Base-by-base conservation (phyloP, 805 yeast genomes). In the Candida succiphila region DNA sequence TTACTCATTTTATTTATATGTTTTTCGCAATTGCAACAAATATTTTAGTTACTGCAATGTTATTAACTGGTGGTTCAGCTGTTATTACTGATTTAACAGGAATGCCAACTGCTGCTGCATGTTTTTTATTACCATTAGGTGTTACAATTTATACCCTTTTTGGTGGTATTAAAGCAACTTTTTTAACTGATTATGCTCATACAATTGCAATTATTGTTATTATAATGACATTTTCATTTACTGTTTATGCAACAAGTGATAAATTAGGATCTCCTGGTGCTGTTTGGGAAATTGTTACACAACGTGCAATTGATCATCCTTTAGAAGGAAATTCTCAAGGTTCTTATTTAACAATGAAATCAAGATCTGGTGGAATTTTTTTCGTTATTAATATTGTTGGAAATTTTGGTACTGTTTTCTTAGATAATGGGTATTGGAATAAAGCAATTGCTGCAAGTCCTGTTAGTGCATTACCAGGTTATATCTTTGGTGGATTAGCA, bases 21-120 rank as follows among this genome's bases (percentile, higher is more conserved):
- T 78, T 79, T 54, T 87, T 83, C 61, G 96, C 92, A 1, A 60
- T 85, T 35, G 88, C 88, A 5, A 85, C 95, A 24, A 88, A 88
- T 52, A 75, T 88, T 39, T 65, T 88, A 40, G 96, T 88, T 37
- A 85, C 95, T 21, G 94, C 94, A 4, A 86, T 86, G 96, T 67
- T 88, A 29, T 63, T 88, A 33, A 79, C 94, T 4, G 95, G 95
- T 39, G 95, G 95, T 23, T 76, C 94, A 29, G 92, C 94, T 1
- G 82, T 85, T 6, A 77, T 87, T 35, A 67, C 60, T 41, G 81
- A 79, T 46, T 65, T 88, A 41, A 86, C 95, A 2, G 96, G 96
- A 1, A 65, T 66, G 69, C 64, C 80, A 54, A 70, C 79, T 3
- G 79, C 76, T 25, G 96, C 95, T 7, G 82, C 87, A 1, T 75